Percentiles rank a stretch among this genome's conserved stretches.
phyloP scores from a whole-genome alignment of 495 filamentous ascomycete genomes.

The Parathielavia appendiculata region DNA sequence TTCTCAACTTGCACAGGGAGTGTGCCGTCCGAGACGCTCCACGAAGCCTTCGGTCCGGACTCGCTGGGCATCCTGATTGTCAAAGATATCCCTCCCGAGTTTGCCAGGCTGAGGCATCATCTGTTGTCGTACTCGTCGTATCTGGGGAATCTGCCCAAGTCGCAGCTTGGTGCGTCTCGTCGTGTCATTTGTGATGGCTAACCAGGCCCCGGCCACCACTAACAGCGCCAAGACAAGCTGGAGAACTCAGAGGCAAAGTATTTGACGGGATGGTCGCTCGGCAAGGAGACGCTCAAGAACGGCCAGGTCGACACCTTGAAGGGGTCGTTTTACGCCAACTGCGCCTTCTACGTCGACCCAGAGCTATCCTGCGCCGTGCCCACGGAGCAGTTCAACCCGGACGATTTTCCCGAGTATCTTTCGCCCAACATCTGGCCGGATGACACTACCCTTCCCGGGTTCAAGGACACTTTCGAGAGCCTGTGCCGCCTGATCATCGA shows the following conservation, averaged over 20 bases:
- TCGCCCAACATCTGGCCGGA: constrained; percentile 80
- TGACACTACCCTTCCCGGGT: constrained; percentile 61
- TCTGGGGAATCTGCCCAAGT: constrained; percentile 71
- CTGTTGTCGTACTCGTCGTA: constrained; percentile 85
- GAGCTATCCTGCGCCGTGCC: constrained; percentile 54
- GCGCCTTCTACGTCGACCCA: constrained; percentile 79
- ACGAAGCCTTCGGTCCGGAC: constrained; percentile 82
- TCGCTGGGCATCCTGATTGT: constrained; percentile 93
- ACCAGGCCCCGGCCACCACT: constrained; percentile 9
- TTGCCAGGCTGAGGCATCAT: constrained; percentile 59
- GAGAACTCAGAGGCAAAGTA: constrained; percentile 61
- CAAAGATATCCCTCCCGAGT: constrained; percentile 69
- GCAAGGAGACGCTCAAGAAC: constrained; percentile 88
- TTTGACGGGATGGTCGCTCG: constrained; percentile 70
- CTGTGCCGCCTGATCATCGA: constrained; percentile 85
- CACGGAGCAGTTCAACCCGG: constrained; percentile 52
- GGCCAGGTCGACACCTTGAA: constrained; percentile 89
- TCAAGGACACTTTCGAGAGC: constrained; percentile 63
- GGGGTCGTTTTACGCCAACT: constrained; percentile 96
- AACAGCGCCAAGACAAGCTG: constrained; percentile 45
- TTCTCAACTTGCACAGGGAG: constrained; percentile 40
- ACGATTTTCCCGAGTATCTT: constrained; percentile 55
- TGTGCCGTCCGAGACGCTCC: constrained; percentile 67
- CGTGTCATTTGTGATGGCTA: not conserved
- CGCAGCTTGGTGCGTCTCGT: constrained; percentile 60